A percentile compares a stretch with the other conserved stretches of the same genome.
Conservation (phyloP, 1,284 basidiomycete genomes). For the Leccinum griseonigrum region DNA sequence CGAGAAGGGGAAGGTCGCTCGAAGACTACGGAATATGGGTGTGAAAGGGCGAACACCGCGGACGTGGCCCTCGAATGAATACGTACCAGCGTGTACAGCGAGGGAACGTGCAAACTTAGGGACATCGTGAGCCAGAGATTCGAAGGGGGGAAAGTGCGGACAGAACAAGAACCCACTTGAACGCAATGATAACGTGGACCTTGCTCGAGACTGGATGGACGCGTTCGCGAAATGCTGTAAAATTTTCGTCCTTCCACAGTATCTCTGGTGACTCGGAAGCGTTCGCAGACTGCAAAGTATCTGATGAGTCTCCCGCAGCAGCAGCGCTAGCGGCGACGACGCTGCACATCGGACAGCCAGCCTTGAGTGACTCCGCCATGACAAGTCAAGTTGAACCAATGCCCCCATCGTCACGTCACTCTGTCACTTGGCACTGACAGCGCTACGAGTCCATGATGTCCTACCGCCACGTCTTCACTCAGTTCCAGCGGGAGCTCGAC, state of each 20-base stretch:
- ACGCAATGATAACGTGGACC: conserved; percentile 67
- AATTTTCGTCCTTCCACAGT: conserved; percentile 64
- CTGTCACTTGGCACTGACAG: conserved; percentile 19
- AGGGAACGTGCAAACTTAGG: conserved; percentile 1
- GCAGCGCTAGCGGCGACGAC: conserved; percentile 47
- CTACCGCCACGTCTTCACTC: conserved; percentile 46
- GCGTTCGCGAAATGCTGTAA: conserved; percentile 2
- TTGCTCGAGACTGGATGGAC: conserved; percentile 45
- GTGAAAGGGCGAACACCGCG: conserved; percentile 5
- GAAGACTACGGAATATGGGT: conserved; percentile 49
- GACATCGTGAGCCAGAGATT: background rate
- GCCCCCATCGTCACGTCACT: background rate
- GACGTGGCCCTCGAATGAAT: background rate
- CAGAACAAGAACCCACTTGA: conserved; percentile 55
- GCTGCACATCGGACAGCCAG: conserved; percentile 69
- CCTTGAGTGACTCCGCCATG: conserved; percentile 37
- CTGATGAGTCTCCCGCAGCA: conserved; percentile 37
- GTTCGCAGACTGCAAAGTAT: conserved; percentile 38
- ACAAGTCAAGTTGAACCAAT: background rate
- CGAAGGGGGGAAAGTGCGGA: background rate
- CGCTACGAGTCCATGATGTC: conserved; percentile 8
- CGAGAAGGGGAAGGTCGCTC: conserved; percentile 43
- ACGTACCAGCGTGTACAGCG: conserved; percentile 7
- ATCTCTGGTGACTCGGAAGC: conserved; percentile 48
- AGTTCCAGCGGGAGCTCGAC: conserved; percentile 71